Evolutionary conservation across 805 yeast species (phyloP).

Genomic region (Wickerhamomyces strasburgensis): DNA sequence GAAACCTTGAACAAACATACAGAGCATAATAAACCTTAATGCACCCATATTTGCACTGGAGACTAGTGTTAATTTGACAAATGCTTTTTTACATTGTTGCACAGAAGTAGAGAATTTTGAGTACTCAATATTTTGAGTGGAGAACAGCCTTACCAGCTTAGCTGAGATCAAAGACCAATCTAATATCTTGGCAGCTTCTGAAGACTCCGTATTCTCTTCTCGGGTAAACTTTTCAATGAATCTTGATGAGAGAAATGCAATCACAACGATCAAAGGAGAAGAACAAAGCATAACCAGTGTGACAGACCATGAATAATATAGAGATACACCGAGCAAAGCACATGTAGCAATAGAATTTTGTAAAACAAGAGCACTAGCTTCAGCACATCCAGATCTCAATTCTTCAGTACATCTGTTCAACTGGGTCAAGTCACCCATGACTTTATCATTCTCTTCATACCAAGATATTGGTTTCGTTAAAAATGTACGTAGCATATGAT

Average conservation of each 20-base stretch:
- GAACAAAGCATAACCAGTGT: conserved; percentile 73
- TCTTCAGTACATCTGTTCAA: conserved; percentile 73
- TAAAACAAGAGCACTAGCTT: conserved; percentile 52
- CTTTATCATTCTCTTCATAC: conserved; percentile 54
- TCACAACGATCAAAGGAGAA: conserved; percentile 57
- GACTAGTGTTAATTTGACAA: conserved; percentile 40
- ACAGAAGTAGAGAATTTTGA: conserved; percentile 34
- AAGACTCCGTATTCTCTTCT: conserved; percentile 51
- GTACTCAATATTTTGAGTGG: conserved; percentile 51
- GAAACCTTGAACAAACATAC: conserved; percentile 87
- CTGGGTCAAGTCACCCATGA: conserved; percentile 63
- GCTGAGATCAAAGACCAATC: conserved; percentile 68
- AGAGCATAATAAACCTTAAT: conserved; percentile 50
- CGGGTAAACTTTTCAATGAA: conserved; percentile 45
- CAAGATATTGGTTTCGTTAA: conserved; percentile 47
- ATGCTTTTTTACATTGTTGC: conserved; percentile 31
- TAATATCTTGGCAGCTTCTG: conserved; percentile 53
- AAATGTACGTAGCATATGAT: conserved; percentile 37
- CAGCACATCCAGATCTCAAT: conserved; percentile 60
- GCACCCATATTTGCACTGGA: conserved; percentile 52
- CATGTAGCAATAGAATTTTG: conserved; percentile 49
- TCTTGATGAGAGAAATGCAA: conserved; percentile 47
- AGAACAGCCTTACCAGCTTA: conserved; percentile 54
- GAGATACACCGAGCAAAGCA: conserved; percentile 57
- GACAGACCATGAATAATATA: conserved; percentile 79